A percentile compares a stretch with the other conserved stretches of the same genome.
Conservation (phyloP, 176 grass and related monocot species). For the Puccinellia tenuiflora region DNA sequence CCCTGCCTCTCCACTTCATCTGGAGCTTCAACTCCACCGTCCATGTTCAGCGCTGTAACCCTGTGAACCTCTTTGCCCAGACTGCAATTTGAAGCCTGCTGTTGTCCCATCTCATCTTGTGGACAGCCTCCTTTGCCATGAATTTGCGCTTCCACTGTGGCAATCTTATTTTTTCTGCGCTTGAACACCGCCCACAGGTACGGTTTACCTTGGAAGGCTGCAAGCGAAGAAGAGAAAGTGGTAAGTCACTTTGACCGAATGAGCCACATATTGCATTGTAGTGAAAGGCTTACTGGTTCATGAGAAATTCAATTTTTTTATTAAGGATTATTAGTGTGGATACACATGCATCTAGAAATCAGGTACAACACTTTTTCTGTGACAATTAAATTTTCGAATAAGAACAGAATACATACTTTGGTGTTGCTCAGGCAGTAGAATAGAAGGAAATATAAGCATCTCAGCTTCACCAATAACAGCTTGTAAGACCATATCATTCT, state of each 20-base stretch:
- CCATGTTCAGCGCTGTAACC: neutral
- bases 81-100: neutral
- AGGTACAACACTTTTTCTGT: neutral
- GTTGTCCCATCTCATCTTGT: constrained; percentile 15
- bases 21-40: neutral
- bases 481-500: constrained; percentile 32
- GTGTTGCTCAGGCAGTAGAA: constrained; percentile 32
- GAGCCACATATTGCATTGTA: neutral
- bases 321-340: neutral
- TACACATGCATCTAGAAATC: neutral
- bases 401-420: constrained; percentile 26
- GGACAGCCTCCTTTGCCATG: neutral
- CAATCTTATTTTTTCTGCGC: neutral
- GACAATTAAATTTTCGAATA: neutral
- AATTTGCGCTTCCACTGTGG: neutral
- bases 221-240: neutral
- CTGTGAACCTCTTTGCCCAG: neutral
- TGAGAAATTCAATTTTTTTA: neutral
- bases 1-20: neutral
- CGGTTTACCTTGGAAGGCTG: constrained; percentile 28
- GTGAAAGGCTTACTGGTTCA: neutral
- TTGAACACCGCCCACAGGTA: constrained; percentile 56
- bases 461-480: constrained; percentile 20
- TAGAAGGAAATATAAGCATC: constrained; percentile 54
- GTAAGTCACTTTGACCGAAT: neutral